These are phyloP conservation scores for Magnolia changhungtana DNA, from an alignment of 164 flowering plant genomes.

Conservation along the genomic window DNA sequence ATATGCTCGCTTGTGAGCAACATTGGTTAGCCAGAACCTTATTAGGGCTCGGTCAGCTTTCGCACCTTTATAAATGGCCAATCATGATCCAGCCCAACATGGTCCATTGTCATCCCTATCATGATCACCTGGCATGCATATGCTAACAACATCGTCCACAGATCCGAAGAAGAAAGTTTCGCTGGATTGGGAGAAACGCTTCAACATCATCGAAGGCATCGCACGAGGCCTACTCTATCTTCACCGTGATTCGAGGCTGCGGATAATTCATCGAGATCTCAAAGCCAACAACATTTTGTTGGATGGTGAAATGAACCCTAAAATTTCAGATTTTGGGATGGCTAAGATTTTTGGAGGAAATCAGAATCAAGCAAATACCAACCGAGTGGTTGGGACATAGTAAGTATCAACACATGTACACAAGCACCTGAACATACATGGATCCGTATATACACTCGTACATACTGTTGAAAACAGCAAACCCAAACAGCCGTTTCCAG, in stretches of 20 bases:
- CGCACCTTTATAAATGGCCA: too few species aligned
- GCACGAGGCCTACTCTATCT: slow-evolving; percentile 55
- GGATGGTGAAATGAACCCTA: slow-evolving; percentile 41
- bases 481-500: too few species aligned
- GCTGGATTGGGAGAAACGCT: slow-evolving; percentile 24
- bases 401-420: slow-evolving; percentile 14
- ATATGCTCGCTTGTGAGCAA: too few species aligned
- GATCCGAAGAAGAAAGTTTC: slow-evolving; percentile 12
- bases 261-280: slow-evolving; percentile 54
- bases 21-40: too few species aligned
- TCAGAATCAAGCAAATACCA: slow-evolving; percentile 23
- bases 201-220: slow-evolving; percentile 31
- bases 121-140: too few species aligned
- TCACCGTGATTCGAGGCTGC: slow-evolving; percentile 40
- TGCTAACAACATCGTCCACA: not conserved
- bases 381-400: slow-evolving; percentile 34
- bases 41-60: too few species aligned
- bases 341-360: slow-evolving; percentile 38
- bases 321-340: slow-evolving; percentile 54
- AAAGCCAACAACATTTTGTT: slow-evolving; percentile 52
- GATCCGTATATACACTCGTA: too few species aligned
- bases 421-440: too few species aligned
- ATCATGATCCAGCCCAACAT: too few species aligned
- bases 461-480: too few species aligned
- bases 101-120: too few species aligned